Conservation (phyloP, 75 land plant genomes). For the Cunninghamia lanceolata region DNA sequence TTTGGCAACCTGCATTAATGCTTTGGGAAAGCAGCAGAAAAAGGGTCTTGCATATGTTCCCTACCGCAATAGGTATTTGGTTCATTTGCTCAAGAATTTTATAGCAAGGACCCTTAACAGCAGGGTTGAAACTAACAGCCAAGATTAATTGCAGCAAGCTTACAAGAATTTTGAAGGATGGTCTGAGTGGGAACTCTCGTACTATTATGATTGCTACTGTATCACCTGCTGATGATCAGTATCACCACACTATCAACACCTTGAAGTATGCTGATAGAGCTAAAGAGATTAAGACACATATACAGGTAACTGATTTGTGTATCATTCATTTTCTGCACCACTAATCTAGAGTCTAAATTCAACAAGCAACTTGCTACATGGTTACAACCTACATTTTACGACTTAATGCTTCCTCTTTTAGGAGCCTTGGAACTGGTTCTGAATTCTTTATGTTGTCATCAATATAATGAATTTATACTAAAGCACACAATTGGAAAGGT, state of each 20-base stretch:
- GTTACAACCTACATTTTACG: background rate
- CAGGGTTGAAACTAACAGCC: constrained; percentile 4
- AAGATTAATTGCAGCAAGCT: constrained; percentile 66
- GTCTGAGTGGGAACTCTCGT: constrained; percentile 95
- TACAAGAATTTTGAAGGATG: constrained; percentile 95
- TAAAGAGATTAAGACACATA: constrained; percentile 93
- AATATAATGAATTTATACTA: background rate
- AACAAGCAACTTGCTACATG: background rate
- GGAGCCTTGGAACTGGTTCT: background rate
- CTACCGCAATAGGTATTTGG: constrained; percentile 84
- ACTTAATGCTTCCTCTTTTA: background rate
- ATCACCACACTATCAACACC: constrained; percentile 95
- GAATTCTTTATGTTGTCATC: background rate
- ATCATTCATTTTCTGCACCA: background rate
- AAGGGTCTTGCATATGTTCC: constrained; percentile 99
- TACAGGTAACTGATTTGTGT: constrained; percentile 54
- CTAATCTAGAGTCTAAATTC: background rate
- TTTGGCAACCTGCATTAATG: constrained; percentile 96
- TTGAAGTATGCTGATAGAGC: constrained; percentile 98
- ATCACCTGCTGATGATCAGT: constrained; percentile 85
- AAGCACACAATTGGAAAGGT: background rate
- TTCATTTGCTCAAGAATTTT: background rate
- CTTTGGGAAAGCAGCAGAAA: constrained; percentile 93
- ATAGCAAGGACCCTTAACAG: background rate
- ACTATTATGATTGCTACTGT: constrained; percentile 97